A percentile compares a stretch with the other conserved stretches of the same genome.
These are phyloP conservation scores for Davidsoniella neocaledoniae DNA, from an alignment of 2,329 filamentous ascomycete species.

Conservation along the genomic window DNA sequence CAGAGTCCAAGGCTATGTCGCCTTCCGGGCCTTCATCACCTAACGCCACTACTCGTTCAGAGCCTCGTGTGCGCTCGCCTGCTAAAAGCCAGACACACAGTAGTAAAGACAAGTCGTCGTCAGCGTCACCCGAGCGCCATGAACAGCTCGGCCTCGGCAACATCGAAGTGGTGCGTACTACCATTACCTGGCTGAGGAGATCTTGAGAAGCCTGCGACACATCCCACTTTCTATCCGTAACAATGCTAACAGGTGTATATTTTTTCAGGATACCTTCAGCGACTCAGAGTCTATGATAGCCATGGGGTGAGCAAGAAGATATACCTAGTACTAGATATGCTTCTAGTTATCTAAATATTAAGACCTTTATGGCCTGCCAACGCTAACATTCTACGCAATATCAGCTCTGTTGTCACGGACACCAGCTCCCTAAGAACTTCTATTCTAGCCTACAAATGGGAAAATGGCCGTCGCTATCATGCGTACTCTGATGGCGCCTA, in stretches of 20 bases:
- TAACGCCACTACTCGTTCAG: no score
- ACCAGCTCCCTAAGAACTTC: conserved; percentile 23
- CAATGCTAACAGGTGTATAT: not conserved
- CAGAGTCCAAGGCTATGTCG: no score
- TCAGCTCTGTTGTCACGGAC: conserved; percentile 6
- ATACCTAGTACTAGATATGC: not conserved
- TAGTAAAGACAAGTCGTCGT: not conserved
- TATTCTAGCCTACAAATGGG: conserved; percentile 26
- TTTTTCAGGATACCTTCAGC: not conserved
- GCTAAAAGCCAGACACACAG: no score
- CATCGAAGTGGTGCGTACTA: not conserved
- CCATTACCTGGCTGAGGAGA: no score
- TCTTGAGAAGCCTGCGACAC: no score
- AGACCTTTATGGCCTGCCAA: not conserved
- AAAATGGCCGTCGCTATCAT: conserved; percentile 32
- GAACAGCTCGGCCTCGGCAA: not conserved
- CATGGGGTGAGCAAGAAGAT: not conserved
- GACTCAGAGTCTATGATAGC: not conserved
- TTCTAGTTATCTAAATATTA: not conserved
- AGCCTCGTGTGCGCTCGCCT: no score
- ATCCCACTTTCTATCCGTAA: not conserved
- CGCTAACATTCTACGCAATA: not conserved
- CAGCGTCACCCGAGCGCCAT: not conserved
- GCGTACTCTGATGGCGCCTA: conserved; percentile 27
- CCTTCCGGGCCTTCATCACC: no score